Conservation (phyloP, 1,284 basidiomycete species). For the Cutaneotrichosporon daszewskae region DNA sequence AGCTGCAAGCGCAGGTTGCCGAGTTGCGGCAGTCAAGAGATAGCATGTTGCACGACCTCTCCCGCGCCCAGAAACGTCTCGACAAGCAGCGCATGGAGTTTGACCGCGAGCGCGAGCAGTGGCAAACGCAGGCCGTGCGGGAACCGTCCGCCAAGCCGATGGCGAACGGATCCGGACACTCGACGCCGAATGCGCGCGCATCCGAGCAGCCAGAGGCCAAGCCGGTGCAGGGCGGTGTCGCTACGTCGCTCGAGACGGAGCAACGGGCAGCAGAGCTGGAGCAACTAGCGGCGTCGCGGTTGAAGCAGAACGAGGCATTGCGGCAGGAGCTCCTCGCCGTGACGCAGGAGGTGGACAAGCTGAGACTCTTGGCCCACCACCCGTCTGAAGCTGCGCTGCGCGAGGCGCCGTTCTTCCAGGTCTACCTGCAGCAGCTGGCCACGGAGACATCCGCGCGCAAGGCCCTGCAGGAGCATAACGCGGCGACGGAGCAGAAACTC, state of each 20-base stretch:
- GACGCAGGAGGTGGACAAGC: slow-evolving; percentile 34
- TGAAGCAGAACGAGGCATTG: slow-evolving; percentile 29
- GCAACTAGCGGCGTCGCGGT: slow-evolving; percentile 24
- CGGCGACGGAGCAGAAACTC: slow-evolving; percentile 29
- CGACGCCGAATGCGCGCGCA: slow-evolving; percentile 52
- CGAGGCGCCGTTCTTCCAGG: slow-evolving; percentile 41
- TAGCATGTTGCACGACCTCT: slow-evolving; percentile 56
- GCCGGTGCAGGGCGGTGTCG: background rate
- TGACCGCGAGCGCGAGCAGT: slow-evolving; percentile 51
- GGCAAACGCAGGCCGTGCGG: slow-evolving; percentile 30
- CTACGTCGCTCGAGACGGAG: slow-evolving; percentile 8
- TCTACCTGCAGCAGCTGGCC: slow-evolving; percentile 38
- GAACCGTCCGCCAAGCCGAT: slow-evolving; percentile 51
- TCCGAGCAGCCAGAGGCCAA: background rate
- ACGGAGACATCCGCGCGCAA: slow-evolving; percentile 30
- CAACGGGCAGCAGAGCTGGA: slow-evolving; percentile 33
- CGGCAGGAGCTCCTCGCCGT: slow-evolving; percentile 25
- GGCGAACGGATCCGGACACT: slow-evolving; percentile 43
- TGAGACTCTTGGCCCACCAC: slow-evolving; percentile 25
- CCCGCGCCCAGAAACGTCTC: slow-evolving; percentile 61
- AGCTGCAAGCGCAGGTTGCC: slow-evolving; percentile 57
- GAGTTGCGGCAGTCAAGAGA: slow-evolving; percentile 57
- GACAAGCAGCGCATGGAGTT: slow-evolving; percentile 66
- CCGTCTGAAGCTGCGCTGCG: slow-evolving; percentile 36
- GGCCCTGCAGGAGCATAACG: slow-evolving; percentile 27